Percentiles rank a stretch among this genome's conserved stretches.
Evolutionary conservation across 257 asterid genomes (phyloP).

Genomic region (Salvia splendens): DNA sequence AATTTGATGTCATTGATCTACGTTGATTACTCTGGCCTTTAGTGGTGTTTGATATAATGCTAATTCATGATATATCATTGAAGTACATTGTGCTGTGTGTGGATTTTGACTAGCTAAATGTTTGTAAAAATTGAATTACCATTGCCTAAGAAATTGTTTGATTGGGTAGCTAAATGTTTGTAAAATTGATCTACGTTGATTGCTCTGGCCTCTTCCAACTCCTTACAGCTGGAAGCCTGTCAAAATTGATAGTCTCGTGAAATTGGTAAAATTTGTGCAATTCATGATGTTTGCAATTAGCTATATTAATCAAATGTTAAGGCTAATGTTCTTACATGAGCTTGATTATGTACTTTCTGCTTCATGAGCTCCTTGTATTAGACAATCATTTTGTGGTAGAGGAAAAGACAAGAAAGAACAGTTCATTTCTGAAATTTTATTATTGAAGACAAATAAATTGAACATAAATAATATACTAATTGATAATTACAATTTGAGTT

Average conservation of each 20-base stretch:
- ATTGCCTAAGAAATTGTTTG: not conserved
- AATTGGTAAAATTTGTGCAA: not conserved
- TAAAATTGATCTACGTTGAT: not conserved
- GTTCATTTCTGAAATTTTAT: too few species aligned
- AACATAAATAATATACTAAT: too few species aligned
- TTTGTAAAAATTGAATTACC: slow-evolving; percentile 6
- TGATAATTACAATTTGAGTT: too few species aligned
- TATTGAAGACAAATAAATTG: too few species aligned
- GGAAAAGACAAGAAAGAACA: too few species aligned
- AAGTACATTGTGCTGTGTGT: not conserved
- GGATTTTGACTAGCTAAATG: slow-evolving; percentile 1
- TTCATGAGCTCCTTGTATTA: too few species aligned
- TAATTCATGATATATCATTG: slow-evolving; percentile 28
- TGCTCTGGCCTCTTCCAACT: not conserved
- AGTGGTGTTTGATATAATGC: slow-evolving; percentile 15
- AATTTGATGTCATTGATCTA: slow-evolving; percentile 85
- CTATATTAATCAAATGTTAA: too few species aligned
- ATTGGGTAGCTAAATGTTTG: not conserved
- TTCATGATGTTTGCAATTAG: not conserved
- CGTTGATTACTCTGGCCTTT: slow-evolving; percentile 47
- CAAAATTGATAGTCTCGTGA: not conserved
- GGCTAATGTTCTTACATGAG: too few species aligned
- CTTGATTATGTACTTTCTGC: too few species aligned
- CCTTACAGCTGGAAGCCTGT: too few species aligned
- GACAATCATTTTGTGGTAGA: too few species aligned